Base-by-base conservation (phyloP, 176 grass and related monocot genomes). In the Bolboschoenus planiculmis region DNA sequence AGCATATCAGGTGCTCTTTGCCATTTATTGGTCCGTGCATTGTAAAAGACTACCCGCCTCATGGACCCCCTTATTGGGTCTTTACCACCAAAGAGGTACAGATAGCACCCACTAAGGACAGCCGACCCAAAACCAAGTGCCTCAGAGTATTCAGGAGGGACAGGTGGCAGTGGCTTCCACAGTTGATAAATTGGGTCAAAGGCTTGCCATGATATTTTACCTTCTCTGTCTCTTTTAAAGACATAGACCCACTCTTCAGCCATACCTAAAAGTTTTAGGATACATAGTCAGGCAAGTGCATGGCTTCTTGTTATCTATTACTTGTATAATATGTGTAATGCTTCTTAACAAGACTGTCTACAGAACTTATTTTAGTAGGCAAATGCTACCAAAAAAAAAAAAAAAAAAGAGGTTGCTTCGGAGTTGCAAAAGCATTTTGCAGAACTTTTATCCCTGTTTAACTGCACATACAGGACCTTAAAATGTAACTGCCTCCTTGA, bases 11-110 rank as follows among this genome's bases (percentile, higher is more conserved):
- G 94, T 64, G 88, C 94, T 42, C 94, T 81, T 21, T 92, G 85
- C 94, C 94, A 97, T 79, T 97, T 97, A 80, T 97, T 94, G 50
- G 85, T 94, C 80, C 88, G 82, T 27, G 92, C 92, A 92, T 90
- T 97, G 80, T 92, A 97, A 90, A 92, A 97, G 18, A 97, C 87
- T 30, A 97, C 92, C 56, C 88, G 89, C 85, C 94, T 87, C 94
- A 97, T 94, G 56, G 94, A 92, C 5, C 94, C 94, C 66, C 82
- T 86, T 21, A 85, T 56, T 20, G 90, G 92, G 58, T 94, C 87
- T 87, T 91, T 97, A 82, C 92, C 94, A 13, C 94, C 94, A 87
- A 97, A 94, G 57, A 94, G 88, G 85, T 97, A 97, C 37, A 97
- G 81, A 80, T 91, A 92, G 85, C 92, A 97, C 20, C 92, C 92